Percentiles rank a stretch among this genome's conserved stretches.
phyloP scores from a whole-genome alignment of 2,329 filamentous ascomycete species.

The Alternaria sp. region DNA sequence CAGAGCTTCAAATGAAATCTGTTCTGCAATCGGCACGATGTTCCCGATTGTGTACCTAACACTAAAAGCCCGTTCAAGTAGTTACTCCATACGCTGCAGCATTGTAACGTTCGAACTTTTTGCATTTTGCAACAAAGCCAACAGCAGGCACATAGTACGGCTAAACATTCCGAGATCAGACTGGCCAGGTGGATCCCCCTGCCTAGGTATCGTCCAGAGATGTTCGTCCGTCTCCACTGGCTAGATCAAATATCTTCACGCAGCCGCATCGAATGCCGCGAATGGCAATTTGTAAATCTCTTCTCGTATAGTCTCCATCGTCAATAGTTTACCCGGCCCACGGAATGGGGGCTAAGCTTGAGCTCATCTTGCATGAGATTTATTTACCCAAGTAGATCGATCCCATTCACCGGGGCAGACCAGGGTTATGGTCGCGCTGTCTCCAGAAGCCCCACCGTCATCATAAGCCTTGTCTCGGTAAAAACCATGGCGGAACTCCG shows the following conservation, averaged over 20 bases:
- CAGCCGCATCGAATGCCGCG: neutral
- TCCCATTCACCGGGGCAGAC: neutral
- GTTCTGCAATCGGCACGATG: no score
- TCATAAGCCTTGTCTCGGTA: neutral
- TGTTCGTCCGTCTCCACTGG: no score
- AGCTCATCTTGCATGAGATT: neutral
- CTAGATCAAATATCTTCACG: neutral
- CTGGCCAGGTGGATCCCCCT: no score
- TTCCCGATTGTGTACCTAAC: no score
- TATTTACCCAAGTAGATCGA: neutral
- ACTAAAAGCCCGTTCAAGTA: no score
- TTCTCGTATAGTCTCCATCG: neutral
- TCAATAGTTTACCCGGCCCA: neutral
- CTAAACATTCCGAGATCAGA: no score
- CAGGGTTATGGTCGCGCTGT: neutral
- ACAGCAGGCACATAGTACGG: no score
- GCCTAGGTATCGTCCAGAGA: no score
- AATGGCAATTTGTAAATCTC: neutral
- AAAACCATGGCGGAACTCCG: neutral
- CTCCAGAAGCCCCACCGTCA: neutral
- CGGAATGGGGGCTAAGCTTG: neutral
- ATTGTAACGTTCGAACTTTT: no score
- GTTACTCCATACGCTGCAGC: no score
- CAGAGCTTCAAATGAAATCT: no score
- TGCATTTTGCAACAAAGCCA: no score